A percentile compares a stretch with the other conserved stretches of the same genome.
phyloP scores from a whole-genome alignment of 371 early-diverging fungal species.

The Zychaea mexicana region DNA sequence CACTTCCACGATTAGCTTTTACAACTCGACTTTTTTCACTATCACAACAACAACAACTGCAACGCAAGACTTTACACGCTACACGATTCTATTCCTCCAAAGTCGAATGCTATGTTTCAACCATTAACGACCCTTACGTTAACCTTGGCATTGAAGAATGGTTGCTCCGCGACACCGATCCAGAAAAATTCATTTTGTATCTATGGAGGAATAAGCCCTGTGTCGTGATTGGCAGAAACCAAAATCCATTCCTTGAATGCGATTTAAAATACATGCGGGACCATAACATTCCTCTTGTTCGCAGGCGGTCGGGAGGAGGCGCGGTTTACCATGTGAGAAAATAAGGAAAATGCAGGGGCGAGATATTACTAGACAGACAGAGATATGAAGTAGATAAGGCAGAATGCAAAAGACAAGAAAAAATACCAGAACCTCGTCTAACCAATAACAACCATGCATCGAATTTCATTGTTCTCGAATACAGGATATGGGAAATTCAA shows the following conservation, averaged over 20 bases:
- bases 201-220: conserved; percentile 89
- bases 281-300: conserved; percentile 78
- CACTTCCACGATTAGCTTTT: too few relatives aligned
- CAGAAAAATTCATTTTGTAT: conserved; percentile 69
- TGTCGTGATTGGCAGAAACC: conserved; percentile 95
- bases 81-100: conserved; percentile 5
- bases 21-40: too few relatives aligned
- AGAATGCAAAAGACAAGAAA: background rate
- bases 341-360: background rate
- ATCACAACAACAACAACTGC: background rate
- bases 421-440: background rate
- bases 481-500: conserved; percentile 93
- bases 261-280: conserved; percentile 68
- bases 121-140: conserved; percentile 75
- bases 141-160: conserved; percentile 96
- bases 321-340: conserved; percentile 91
- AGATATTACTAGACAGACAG: too few relatives aligned
- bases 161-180: conserved; percentile 71
- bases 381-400: too few relatives aligned
- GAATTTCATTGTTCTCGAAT: background rate
- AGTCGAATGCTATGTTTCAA: conserved; percentile 64
- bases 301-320: conserved; percentile 95
- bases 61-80: background rate
- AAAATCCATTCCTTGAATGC: conserved; percentile 96
- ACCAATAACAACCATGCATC: background rate